These are phyloP conservation scores for Alternaria sp. DNA, from an alignment of 2,329 filamentous ascomycete species.

Conservation along the genomic window DNA sequence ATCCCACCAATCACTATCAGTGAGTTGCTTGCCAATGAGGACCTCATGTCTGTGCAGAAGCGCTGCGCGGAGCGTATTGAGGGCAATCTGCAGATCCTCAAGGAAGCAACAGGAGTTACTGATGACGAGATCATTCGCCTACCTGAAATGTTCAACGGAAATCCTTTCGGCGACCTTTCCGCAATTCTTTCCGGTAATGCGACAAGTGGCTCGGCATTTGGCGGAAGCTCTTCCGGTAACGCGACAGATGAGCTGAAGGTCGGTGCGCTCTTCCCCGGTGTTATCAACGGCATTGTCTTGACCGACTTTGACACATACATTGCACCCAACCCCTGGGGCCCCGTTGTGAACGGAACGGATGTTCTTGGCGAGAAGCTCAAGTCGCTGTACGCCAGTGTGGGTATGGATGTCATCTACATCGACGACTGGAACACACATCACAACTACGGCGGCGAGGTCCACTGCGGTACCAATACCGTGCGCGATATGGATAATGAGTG, in stretches of 20 bases:
- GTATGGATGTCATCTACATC: conserved; percentile 4
- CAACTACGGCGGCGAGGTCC: conserved; percentile 6
- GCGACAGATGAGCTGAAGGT: not conserved
- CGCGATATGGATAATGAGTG: conserved; percentile 1
- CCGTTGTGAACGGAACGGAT: not conserved
- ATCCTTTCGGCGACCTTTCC: not conserved
- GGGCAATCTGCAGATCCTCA: conserved; percentile 2
- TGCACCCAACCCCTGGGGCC: not conserved
- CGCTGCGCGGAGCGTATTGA: conserved; percentile 3
- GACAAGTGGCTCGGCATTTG: not conserved
- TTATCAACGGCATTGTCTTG: conserved; percentile 1
- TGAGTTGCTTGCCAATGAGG: conserved; percentile 1
- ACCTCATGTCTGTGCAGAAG: conserved; percentile 4
- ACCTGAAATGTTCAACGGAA: not conserved
- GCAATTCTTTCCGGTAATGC: not conserved
- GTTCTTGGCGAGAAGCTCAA: not conserved
- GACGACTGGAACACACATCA: conserved; percentile 15
- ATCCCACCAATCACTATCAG: not conserved
- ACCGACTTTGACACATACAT: not conserved
- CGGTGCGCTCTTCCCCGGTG: not conserved
- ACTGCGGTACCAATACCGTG: conserved; percentile 13
- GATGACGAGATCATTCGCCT: conserved; percentile 9
- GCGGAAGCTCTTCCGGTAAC: not conserved
- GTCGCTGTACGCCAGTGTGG: conserved; percentile 1
- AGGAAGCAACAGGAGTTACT: conserved; percentile 10